Base-by-base conservation (phyloP, 2,329 filamentous ascomycete genomes). In the Orbilia ellipsospora region DNA sequence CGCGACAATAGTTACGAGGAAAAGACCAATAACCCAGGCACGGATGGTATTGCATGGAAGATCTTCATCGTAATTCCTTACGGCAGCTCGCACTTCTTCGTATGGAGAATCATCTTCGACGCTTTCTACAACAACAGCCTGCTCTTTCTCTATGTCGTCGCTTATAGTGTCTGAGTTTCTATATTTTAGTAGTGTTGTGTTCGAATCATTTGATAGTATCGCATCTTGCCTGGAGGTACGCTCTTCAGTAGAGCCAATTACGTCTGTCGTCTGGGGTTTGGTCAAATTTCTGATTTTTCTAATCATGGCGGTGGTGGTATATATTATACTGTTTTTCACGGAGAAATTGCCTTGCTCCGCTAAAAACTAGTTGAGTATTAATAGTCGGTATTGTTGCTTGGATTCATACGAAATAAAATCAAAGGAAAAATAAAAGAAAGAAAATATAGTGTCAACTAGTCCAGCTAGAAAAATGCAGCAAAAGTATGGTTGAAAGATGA, bases 31-130 rank as follows among this genome's bases (percentile, higher is more conserved):
- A 1, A 84, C 84, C 89, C 89, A 90, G 16, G 88, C 88, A 45
- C 89, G 85, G 28, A 90, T 83, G 0, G 89, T 91, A 80, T 89
- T 90, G 82, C 88, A 89, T 0, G 89, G 89, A 26, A 90, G 80
- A 55, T 89, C 86, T 78, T 90, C 87, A 80, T 90, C 89, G 78
- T 87, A 87, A 80, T 90, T 90, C 61, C 84, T 84, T 1, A 90
- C 88, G 6, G 89, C 88, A 36, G 89, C 88, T 54, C 87, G 84
- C 54, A 90, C 88, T 81, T 91, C 89, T 26, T 88, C 86, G 79
- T 90, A 91, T 0, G 89, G 89, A 1, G 89, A 90, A 80, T 89
- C 83, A 72, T 88, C 86, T 28, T 83, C 81, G 5, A 36, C 6
- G 4, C 85, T 83, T 2, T 80, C 81, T 15, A 82, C 81, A 28